These are phyloP conservation scores for Kwoniella shandongensis DNA, from an alignment of 768 basidiomycete species.

Conservation along the genomic window DNA sequence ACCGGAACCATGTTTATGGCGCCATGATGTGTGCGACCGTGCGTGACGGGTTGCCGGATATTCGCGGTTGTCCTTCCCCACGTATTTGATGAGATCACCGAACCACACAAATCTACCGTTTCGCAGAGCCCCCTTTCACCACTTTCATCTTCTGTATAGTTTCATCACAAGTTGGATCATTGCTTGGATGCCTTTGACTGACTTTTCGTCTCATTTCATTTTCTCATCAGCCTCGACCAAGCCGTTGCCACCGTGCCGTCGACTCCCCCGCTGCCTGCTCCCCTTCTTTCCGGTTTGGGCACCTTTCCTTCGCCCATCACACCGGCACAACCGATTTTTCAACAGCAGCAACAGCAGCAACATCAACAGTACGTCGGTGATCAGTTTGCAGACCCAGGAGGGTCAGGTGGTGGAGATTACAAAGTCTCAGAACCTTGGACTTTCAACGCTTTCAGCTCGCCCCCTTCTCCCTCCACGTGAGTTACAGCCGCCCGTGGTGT, in stretches of 20 bases:
- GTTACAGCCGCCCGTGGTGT: conserved; percentile 2
- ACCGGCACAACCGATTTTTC: conserved; percentile 9
- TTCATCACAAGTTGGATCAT: too few species aligned
- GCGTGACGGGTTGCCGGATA: too few species aligned
- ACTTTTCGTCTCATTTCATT: too few species aligned
- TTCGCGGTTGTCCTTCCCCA: too few species aligned
- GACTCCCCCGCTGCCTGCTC: conserved; percentile 29
- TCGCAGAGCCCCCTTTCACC: too few species aligned
- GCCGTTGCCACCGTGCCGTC: conserved; percentile 26
- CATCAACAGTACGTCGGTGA: conserved; percentile 17
- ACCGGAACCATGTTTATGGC: too few species aligned
- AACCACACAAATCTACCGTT: too few species aligned
- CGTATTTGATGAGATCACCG: too few species aligned
- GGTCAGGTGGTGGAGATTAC: conserved; percentile 18
- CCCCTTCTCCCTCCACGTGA: conserved; percentile 46
- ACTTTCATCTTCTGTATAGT: too few species aligned
- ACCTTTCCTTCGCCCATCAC: conserved; percentile 21
- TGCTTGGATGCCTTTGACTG: too few species aligned
- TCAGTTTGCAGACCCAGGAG: conserved; percentile 4
- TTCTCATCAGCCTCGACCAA: conserved; percentile 27
- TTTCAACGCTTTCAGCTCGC: conserved; percentile 31
- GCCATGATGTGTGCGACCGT: too few species aligned
- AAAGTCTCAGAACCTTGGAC: conserved; percentile 16
- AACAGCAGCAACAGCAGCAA: conserved; percentile 6
- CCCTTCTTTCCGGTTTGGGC: conserved; percentile 3